phyloP scores from a whole-genome alignment of 306 rosid species.

The Psophocarpus tetragonolobus region DNA sequence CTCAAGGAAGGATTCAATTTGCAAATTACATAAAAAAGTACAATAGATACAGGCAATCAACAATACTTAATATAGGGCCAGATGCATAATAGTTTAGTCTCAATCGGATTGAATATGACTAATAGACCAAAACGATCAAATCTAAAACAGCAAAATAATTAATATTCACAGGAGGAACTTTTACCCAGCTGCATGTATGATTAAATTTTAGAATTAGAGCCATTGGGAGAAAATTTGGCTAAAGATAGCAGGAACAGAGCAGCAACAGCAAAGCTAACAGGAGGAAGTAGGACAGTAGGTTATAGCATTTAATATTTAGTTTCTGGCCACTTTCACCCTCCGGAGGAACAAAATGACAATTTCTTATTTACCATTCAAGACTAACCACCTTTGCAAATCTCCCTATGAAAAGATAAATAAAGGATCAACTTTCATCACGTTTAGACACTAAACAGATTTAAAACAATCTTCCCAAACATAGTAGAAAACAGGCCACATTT shows the following conservation, averaged over 20 bases:
- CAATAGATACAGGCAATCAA: background rate
- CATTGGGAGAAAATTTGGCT: background rate
- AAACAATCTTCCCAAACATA: background rate
- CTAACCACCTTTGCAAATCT: background rate
- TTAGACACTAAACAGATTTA: background rate
- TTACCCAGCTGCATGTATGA: background rate
- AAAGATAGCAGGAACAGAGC: background rate
- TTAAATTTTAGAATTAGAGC: background rate
- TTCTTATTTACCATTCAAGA: background rate
- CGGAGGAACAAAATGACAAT: background rate
- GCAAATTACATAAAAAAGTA: constrained; percentile 3
- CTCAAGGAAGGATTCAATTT: background rate
- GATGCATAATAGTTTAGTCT: background rate
- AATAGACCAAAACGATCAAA: background rate
- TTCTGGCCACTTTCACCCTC: background rate
- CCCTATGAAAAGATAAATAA: background rate
- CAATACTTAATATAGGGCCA: background rate
- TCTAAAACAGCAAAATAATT: background rate
- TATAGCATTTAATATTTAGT: no score
- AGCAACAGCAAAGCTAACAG: background rate
- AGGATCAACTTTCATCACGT: background rate
- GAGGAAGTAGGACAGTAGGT: background rate
- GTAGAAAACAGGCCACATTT: no score
- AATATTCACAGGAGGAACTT: constrained; percentile 2
- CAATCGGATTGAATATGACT: background rate